Evolutionary conservation across 1,139 yeast species (phyloP), one percentile per base, ranked within the genome.

Genomic region (Hyphopichia fennica): DNA sequence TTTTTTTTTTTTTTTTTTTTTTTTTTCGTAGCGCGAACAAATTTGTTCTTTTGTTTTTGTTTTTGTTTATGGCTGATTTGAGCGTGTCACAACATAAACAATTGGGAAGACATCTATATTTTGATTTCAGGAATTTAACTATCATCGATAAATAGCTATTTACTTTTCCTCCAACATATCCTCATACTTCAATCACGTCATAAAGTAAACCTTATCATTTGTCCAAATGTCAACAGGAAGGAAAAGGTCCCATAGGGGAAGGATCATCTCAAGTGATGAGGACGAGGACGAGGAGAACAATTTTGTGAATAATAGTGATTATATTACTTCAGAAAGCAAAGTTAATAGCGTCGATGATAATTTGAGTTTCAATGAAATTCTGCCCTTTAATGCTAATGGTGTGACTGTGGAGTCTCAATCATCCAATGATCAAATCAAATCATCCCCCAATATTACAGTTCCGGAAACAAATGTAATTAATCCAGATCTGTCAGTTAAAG

Each of bases 281-380:
- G 13, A 31, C n/a, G n/a, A n/a, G n/a, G 53, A 50, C 9, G 63
- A 55, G 13, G 63, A 60, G 9, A 54, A 52, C 4, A 60, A 74
- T 0, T 72, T 72, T 42, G 56, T 72, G 33, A 72, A 72, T 48
- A 72, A 72, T 45, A 71, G 77, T 47, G 78, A 72, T 46, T 65
- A 63, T 38, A 34, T 38, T 7, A 38, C 41, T 16, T 37, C 41
- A 11, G 41, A 38, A 33, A 38, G 41, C 13, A 38, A 38, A 18
- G 34, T n/a, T 5, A 25, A 38, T n/a, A 33, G 37, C 17, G 11
- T 23, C 3, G 35, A 38, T 38, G 40, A 38, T 13, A 27, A 25
- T 11, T 4, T n/a, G 2, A 27, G 27, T 19, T 35, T 35, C 15
- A 33, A 37, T 20, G 30, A 35, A 7, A 9, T 14, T 13, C 38